Evolutionary conservation across 2,329 filamentous ascomycete species (phyloP), one percentile per base, ranked within the genome.

Genomic region (Sporothrix pallida): DNA sequence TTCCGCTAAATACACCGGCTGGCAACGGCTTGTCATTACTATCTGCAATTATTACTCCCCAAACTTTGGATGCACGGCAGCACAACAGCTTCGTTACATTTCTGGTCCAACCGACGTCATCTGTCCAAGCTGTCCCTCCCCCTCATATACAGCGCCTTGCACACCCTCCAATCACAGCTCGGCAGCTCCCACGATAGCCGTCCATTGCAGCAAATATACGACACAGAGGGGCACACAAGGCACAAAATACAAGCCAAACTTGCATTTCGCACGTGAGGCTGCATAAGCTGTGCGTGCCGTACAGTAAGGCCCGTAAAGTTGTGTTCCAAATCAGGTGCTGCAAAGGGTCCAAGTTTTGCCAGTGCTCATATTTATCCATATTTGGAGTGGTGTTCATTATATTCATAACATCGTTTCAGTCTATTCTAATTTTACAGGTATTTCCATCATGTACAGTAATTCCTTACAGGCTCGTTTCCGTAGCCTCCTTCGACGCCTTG

Each of bases 61-160:
- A 26, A 3, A 23, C 7, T 48, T 13, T 17, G 10, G 10, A 17
- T 12, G 46, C 15, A 48, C 46, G 4, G 46, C 15, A 48, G 52
- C 6, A 54, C 3, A 37, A 37, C 31, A 54, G 20, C 9, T 42
- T 26, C 31, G 44, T 15, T 58, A 31, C 31, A 56, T 70, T 12
- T 58, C 20, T 70, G 70, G 54, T 37, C 23, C 70, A 56, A 46
- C 58, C 58, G 70, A 65, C 58, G 70, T 72, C 70, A 72, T 72
- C 46, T 44, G 70, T 68, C 44, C 56, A 37, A 50, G 23, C 44
- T 56, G 46, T 42, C 26, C 9, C n/a, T 54, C n/a, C 17, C 48
- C 31, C 48, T 20, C 17, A 50, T 50, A 42, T 17, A 37, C 31
- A 3, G 15, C 7, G n/a, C 23, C 8, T 20, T 6, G 10, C 52